Base-by-base conservation (phyloP, 2,329 filamentous ascomycete genomes). In the Eutypella sp. region DNA sequence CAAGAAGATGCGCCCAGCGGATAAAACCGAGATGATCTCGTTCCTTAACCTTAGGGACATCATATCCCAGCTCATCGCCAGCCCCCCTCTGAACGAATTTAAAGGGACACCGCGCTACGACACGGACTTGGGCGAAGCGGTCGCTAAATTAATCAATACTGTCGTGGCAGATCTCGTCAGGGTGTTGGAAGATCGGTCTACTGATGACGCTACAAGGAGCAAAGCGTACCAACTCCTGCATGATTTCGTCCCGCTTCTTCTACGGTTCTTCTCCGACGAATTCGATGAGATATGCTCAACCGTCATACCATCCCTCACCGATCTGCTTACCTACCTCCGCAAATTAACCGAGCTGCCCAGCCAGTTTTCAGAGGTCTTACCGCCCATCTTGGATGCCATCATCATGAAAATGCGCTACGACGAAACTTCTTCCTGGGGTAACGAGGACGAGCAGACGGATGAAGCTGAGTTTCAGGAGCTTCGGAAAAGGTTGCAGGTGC, bases 231-330 rank as follows among this genome's bases (percentile, higher is more conserved):
- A 86, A 56, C 79, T 95, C 48, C 75, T 97, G 44, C 86, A 87
- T 61, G 79, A 81, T 34, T 97, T 97, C 64, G 73, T 96, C 23
- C 89, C 91, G 1, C 85, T 91, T 56, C 77, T 97, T 11, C 74
- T 99, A 42, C 87, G 92, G 33, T 96, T 96, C 73, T 96, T 99
- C 69, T 87, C 90, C 20, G 93, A 99, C 67, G 91, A 99, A 63
- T 99, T 95, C 65, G 93, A 99, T 66, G 93, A 99, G 70, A 85
- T 99, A 56, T 97, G 93, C 73, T 95, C 91, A 29, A 93, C 89
- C 11, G 89, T 97, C 47, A 95, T 99, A 50, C 88, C 91, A 19
- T 92, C 89, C 31, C 81, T 97, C 45, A 96, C 89, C 41, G 95
- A 99, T 59, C 79, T 97, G 41, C 79, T 99, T 49, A 90, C 89